phyloP scores from a whole-genome alignment of 2,329 filamentous ascomycete genomes.

The Fusarium torulosum region DNA sequence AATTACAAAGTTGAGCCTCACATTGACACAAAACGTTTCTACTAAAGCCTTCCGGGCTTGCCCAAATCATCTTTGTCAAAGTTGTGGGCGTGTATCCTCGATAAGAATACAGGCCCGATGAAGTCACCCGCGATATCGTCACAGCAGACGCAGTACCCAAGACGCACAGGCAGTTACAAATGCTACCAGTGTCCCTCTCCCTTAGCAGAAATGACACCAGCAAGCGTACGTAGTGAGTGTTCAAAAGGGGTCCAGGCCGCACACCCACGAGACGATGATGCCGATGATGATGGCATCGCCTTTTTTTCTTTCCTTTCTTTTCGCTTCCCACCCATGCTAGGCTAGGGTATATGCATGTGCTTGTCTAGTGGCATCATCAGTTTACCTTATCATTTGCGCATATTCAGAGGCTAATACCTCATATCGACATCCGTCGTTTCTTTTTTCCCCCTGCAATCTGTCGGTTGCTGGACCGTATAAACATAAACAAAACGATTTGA shows the following conservation, averaged over 20 bases:
- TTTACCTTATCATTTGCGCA: slow-evolving; percentile 23
- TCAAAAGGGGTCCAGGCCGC: slow-evolving; percentile 28
- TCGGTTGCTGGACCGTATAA: not conserved
- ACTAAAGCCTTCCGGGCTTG: not conserved
- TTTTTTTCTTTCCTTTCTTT: not conserved
- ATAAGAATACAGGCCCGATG: slow-evolving; percentile 22
- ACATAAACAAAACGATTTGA: slow-evolving; percentile 13
- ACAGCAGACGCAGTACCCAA: slow-evolving; percentile 19
- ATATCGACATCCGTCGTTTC: slow-evolving; percentile 19
- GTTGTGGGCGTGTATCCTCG: slow-evolving; percentile 10
- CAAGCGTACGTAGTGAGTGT: not conserved
- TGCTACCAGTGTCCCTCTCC: slow-evolving; percentile 15
- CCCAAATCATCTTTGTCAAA: slow-evolving; percentile 6
- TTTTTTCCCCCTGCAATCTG: not conserved
- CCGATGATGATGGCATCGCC: slow-evolving; percentile 41
- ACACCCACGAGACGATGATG: slow-evolving; percentile 27
- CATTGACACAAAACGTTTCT: slow-evolving; percentile 1
- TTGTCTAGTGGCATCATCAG: slow-evolving; percentile 36
- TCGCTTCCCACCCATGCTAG: slow-evolving; percentile 23
- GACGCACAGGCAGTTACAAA: slow-evolving; percentile 10
- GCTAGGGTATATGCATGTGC: slow-evolving; percentile 24
- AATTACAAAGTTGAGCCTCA: slow-evolving; percentile 17
- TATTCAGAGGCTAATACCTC: slow-evolving; percentile 19
- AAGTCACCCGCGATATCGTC: slow-evolving; percentile 36
- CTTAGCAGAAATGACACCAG: slow-evolving; percentile 16